Base-by-base conservation (phyloP, 768 basidiomycete species). In the Holtermannia corniformis region DNA sequence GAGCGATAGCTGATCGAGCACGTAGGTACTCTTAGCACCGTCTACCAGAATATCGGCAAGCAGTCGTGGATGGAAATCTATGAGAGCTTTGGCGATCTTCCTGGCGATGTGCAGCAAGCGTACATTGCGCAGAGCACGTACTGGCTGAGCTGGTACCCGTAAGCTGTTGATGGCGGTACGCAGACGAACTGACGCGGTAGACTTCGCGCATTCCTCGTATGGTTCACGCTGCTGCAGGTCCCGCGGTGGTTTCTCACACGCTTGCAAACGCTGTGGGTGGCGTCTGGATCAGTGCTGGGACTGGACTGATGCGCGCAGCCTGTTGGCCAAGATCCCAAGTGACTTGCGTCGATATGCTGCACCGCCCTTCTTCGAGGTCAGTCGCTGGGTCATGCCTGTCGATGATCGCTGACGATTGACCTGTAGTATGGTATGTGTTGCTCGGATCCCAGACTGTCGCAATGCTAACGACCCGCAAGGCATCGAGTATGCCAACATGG, bases 131-230 rank as follows among this genome's bases (percentile, higher is more conserved):
- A 68, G 23, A 62, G 57, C 40, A 47, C 58, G 1, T 68, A 65
- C 37, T 68, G 66, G 66, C 47, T 68, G 1, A 65, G 63, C 5
- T 68, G 64, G 64, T 68, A 60, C 40, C 66, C 66, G 63, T 67
- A 24, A 44, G 65, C 56, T 21, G 5, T 43, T 24, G 22, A 14
- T 54, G 5, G 5, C 20, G 13, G 14, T 22, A 24, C 19, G 20
- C 7, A 23, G 19, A 47, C 23, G 49, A 55, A 26, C 26, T 52
- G 1, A 50, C 48, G 41, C 16, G 1, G 5, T 41, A 59, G 57
- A 2, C 51, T 59, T 10, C 28, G 57, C 14, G 50, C 57, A 4
- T 41, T 59, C 5, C 52, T 59, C 4, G 49, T 59, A 37, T 59
- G 57, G 50, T 43, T 65, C 27, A 50, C 60, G 37, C 41, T 65